A percentile compares a stretch with the other conserved stretches of the same genome.
phyloP scores from a whole-genome alignment of 495 filamentous ascomycete species.

The Penicillium samsonianum region DNA sequence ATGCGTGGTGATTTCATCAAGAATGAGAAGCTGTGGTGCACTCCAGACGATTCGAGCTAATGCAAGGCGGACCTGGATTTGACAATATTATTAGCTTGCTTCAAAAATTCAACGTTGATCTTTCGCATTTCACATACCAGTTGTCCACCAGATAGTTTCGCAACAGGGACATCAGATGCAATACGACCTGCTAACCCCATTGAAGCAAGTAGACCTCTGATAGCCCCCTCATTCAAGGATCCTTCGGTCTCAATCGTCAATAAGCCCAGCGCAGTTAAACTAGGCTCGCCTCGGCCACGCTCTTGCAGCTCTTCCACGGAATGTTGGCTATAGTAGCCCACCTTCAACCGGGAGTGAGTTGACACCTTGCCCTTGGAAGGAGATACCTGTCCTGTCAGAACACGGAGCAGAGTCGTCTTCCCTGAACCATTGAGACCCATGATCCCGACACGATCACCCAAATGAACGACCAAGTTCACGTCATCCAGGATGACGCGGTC shows the following conservation, averaged over 20 bases:
- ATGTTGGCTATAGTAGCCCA: conserved; percentile 78
- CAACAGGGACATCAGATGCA: conserved; percentile 69
- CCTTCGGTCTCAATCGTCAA: conserved; percentile 50
- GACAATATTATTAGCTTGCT: background rate
- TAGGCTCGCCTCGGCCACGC: conserved; percentile 42
- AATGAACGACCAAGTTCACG: conserved; percentile 63
- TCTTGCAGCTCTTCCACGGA: conserved; percentile 66
- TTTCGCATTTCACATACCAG: conserved; percentile 37
- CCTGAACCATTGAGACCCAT: conserved; percentile 73
- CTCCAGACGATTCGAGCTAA: conserved; percentile 67
- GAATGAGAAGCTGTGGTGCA: conserved; percentile 69
- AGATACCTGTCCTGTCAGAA: conserved; percentile 47
- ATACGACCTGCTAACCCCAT: conserved; percentile 66
- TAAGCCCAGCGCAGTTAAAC: conserved; percentile 62
- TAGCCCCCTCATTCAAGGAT: conserved; percentile 59
- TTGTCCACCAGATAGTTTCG: conserved; percentile 73
- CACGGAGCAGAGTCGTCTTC: conserved; percentile 67
- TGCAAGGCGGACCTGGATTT: conserved; percentile 62
- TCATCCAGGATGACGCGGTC: conserved; percentile 51
- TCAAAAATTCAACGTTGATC: background rate
- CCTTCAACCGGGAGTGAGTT: conserved; percentile 62
- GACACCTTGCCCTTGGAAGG: conserved; percentile 57
- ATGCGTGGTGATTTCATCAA: conserved; percentile 87
- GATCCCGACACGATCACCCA: conserved; percentile 71
- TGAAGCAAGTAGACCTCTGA: conserved; percentile 60